Evolutionary conservation across 2,329 filamentous ascomycete species (phyloP), one percentile per base, ranked within the genome.

Genomic region (Albifimbria verrucaria): DNA sequence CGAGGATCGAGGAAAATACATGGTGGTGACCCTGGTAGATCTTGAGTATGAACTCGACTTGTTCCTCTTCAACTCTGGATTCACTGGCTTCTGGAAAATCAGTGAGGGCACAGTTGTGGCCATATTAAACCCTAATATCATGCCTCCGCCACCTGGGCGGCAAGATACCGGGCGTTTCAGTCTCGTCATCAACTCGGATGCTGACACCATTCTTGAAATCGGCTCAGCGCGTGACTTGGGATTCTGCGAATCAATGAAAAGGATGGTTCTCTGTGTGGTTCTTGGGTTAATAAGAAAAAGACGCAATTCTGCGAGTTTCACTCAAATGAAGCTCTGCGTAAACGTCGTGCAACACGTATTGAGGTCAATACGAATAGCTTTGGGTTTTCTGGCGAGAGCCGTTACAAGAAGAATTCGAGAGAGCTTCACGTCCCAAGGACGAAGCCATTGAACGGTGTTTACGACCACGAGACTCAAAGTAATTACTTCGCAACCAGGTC

Each of bases 241-340:
- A 1, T 96, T 88, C 67, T 99, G 94, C 72, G 91, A 92, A 66
- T 85, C 86, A 7, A 76, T 91, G 57, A 91, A 89, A 93, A 89
- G 64, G 91, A 97, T 65, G 93, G 94, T 39, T 81, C 89, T 52
- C 74, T 81, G 46, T 99, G 94, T 69, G 85, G 82, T 28, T 75
- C 82, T 24, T 99, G 94, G 94, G 80, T 99, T 55, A 93, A 99
- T 69, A 85, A 83, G 59, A 85, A 91, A 50, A 90, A 92, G 62
- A 96, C 92, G 0, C 87, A 96, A 62, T 90, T 89, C 67, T 99
- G 94, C 72, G 92, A 96, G 59, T 99, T 88, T 61, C 94, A 99
- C 70, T 85, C 96, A 59, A 92, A 95, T 61, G 77, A 90, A 23
- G 87, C 90, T 23, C 75, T 97, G 3, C 82, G 86, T 51, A 92